These are phyloP conservation scores for Obba rivulosa DNA, from an alignment of 768 basidiomycete species.

Conservation along the genomic window DNA sequence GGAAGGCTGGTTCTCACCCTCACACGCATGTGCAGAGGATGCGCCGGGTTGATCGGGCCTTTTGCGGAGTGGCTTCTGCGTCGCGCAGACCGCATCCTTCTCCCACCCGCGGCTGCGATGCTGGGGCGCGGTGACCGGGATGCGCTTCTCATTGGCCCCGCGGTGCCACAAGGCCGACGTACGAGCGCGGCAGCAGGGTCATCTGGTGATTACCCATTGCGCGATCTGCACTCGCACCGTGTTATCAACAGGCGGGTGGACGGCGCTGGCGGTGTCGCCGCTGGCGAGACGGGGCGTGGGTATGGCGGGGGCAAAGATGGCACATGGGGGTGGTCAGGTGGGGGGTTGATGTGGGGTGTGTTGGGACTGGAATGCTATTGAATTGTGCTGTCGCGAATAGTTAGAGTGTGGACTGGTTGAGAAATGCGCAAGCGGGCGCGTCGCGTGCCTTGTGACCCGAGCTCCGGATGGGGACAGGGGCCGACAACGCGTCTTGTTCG, in stretches of 20 bases:
- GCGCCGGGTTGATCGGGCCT: not conserved
- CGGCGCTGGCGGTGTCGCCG: constrained; percentile 3
- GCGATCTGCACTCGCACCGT: no score
- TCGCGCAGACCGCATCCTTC: no score
- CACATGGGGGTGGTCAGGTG: constrained; percentile 6
- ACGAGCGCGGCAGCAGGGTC: no score
- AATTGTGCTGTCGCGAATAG: no score
- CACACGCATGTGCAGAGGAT: not conserved
- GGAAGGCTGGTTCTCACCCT: not conserved
- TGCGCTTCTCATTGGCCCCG: no score
- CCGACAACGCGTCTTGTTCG: constrained; percentile 13
- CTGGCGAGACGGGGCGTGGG: constrained; percentile 8
- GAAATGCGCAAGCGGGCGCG: constrained; percentile 5
- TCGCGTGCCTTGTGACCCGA: constrained; percentile 12
- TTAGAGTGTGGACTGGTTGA: constrained; percentile 1
- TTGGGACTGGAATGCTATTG: not conserved
- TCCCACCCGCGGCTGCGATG: no score
- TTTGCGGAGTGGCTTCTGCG: not conserved
- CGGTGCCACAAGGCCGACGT: no score
- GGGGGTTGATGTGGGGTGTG: not conserved
- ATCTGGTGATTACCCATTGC: no score
- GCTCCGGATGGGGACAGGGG: constrained; percentile 14
- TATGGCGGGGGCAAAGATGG: constrained; percentile 1
- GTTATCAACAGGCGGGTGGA: no score
- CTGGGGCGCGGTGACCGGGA: no score